Conservation (phyloP, 2,329 filamentous ascomycete genomes). For the Pseudonectria foliicola region DNA sequence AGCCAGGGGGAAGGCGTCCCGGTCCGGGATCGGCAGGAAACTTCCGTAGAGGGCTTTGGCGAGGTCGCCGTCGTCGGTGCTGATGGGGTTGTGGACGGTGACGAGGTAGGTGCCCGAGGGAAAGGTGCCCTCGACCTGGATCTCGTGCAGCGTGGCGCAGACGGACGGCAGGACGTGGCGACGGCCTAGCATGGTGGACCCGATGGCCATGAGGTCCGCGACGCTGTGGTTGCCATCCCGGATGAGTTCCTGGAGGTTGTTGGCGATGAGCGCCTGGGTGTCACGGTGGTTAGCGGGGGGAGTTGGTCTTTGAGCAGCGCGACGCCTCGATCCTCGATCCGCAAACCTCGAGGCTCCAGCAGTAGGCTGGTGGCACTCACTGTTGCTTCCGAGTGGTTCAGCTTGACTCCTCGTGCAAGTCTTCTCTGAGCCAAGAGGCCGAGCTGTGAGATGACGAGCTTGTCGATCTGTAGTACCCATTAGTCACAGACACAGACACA, state of each 20-base stretch:
- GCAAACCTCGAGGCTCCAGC: too few relatives aligned
- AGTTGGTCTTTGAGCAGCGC: too few relatives aligned
- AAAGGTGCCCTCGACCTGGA: conserved; percentile 94
- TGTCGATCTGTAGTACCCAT: conserved; percentile 64
- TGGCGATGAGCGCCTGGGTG: conserved; percentile 68
- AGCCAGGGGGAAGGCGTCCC: conserved; percentile 59
- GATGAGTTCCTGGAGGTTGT: conserved; percentile 89
- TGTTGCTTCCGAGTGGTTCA: conserved; percentile 86
- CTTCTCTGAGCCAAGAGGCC: conserved; percentile 81
- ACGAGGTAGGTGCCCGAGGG: conserved; percentile 86
- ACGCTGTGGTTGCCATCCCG: conserved; percentile 92
- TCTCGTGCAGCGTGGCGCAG: conserved; percentile 66
- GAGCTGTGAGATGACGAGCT: conserved; percentile 86
- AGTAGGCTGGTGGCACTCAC: conserved; percentile 36
- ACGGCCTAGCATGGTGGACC: conserved; percentile 85
- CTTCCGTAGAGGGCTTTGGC: conserved; percentile 84
- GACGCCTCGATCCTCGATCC: too few relatives aligned
- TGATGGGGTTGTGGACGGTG: conserved; percentile 86
- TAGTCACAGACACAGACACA: conserved; percentile 6
- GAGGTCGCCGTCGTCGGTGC: conserved; percentile 77
- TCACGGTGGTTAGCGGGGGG: conserved; percentile 3
- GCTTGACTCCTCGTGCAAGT: conserved; percentile 76
- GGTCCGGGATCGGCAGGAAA: conserved; percentile 73
- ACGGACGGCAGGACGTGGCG: conserved; percentile 86
- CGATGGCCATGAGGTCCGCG: conserved; percentile 86